phyloP scores from a whole-genome alignment of 2,329 filamentous ascomycete species.

The Diaporthe aspalathi region DNA sequence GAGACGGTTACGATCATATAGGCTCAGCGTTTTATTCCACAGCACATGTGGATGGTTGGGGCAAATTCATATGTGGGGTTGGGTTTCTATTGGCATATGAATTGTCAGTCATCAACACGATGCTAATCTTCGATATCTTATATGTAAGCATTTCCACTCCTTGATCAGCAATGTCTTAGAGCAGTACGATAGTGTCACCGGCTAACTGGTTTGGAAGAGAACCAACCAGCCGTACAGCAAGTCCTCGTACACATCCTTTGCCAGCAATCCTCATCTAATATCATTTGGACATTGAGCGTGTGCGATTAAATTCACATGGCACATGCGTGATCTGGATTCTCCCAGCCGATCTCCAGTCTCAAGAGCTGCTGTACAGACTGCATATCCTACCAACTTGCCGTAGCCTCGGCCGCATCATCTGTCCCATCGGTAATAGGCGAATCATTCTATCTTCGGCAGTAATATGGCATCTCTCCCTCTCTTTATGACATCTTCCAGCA shows the following conservation, averaged over 20 bases:
- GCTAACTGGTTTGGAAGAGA: too few species aligned
- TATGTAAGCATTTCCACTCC: neutral
- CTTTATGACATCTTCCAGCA: constrained; percentile 3
- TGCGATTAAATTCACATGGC: too few species aligned
- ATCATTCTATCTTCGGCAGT: neutral
- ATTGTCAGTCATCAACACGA: neutral
- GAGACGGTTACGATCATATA: neutral
- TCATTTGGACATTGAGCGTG: too few species aligned
- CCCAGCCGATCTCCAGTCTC: neutral
- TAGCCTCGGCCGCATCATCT: neutral
- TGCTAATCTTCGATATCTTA: neutral
- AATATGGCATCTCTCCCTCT: neutral
- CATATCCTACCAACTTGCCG: neutral
- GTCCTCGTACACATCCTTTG: too few species aligned
- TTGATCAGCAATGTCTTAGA: neutral
- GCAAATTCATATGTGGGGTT: neutral
- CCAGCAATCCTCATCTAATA: too few species aligned
- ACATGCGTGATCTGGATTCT: too few species aligned
- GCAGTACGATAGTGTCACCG: too few species aligned
- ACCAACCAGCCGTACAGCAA: too few species aligned
- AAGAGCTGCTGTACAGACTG: neutral
- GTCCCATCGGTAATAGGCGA: neutral
- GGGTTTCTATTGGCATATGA: neutral
- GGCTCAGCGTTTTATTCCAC: neutral
- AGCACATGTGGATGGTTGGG: neutral